Percentiles rank a stretch among this genome's conserved stretches.
Conservation (phyloP, 352 stramenopile genomes). For the Albugo laibachii region DNA sequence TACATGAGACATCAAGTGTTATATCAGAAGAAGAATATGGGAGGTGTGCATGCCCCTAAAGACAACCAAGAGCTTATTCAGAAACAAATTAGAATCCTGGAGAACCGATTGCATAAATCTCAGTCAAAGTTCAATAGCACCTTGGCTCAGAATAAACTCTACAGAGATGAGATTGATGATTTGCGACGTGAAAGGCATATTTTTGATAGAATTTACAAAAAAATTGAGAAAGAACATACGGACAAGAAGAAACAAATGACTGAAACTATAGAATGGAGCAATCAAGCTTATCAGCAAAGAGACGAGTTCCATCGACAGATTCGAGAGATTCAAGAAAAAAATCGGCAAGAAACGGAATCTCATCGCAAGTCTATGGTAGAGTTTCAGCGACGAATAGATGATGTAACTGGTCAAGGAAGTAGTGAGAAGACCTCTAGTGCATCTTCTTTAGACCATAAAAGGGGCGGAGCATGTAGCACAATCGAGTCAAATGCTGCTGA, state of each 20-base stretch:
- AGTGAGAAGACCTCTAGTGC: no score
- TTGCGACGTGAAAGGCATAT: slow-evolving; percentile 43
- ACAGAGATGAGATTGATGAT: slow-evolving; percentile 49
- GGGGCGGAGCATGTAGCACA: no score
- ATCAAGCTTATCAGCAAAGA: slow-evolving; percentile 89
- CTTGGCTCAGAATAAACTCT: slow-evolving; percentile 59
- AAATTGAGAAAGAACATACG: slow-evolving; percentile 68
- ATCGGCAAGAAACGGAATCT: slow-evolving; percentile 59
- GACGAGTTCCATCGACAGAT: slow-evolving; percentile 88
- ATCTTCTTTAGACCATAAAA: no score
- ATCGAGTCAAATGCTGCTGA: no score
- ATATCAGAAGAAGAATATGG: slow-evolving; percentile 88
- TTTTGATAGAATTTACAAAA: slow-evolving; percentile 75
- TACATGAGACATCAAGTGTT: slow-evolving; percentile 75
- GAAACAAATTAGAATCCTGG: slow-evolving; percentile 89
- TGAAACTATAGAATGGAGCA: slow-evolving; percentile 87
- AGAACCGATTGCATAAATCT: slow-evolving; percentile 55
- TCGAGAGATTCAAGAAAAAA: slow-evolving; percentile 82
- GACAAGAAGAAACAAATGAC: slow-evolving; percentile 94
- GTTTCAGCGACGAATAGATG: slow-evolving; percentile 3
- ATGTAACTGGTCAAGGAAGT: no score
- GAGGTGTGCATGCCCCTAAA: slow-evolving; percentile 87
- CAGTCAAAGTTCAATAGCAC: slow-evolving; percentile 69
- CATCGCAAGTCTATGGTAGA: slow-evolving; percentile 34
- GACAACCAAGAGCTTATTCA: slow-evolving; percentile 91